Evolutionary conservation across 2,329 filamentous ascomycete species (phyloP).

Genomic region (Biscogniauxia mediterranea): DNA sequence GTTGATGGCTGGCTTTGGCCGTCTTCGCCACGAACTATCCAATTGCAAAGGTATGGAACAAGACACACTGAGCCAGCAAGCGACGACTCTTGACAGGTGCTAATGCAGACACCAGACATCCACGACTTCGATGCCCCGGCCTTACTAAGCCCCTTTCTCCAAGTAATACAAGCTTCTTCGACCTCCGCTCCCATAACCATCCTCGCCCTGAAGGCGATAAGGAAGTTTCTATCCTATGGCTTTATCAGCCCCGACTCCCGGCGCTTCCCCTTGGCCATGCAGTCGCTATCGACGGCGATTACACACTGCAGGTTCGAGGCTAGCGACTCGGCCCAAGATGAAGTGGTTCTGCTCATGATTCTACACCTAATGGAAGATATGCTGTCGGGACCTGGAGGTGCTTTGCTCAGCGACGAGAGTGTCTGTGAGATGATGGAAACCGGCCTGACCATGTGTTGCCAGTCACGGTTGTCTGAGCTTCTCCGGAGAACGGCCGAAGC

Average conservation of each 20-base stretch:
- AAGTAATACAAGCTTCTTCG: conserved; percentile 93
- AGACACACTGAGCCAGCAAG: not conserved
- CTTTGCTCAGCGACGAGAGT: conserved; percentile 94
- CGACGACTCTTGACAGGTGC: conserved; percentile 4
- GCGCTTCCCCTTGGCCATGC: conserved; percentile 89
- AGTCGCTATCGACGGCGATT: conserved; percentile 88
- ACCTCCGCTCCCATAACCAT: conserved; percentile 96
- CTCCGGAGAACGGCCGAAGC: conserved; percentile 90
- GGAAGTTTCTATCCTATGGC: conserved; percentile 95
- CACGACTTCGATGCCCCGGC: conserved; percentile 83
- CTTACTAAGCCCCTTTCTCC: conserved; percentile 88
- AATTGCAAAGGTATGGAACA: conserved; percentile 67
- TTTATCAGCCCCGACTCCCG: conserved; percentile 83
- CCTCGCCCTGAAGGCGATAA: conserved; percentile 86
- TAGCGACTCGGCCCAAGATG: conserved; percentile 89
- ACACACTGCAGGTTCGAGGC: conserved; percentile 98
- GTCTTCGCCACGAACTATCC: conserved; percentile 82
- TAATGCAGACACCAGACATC: conserved; percentile 62
- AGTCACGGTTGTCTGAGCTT: conserved; percentile 86
- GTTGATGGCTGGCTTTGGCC: conserved; percentile 90
- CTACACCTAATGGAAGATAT: conserved; percentile 98
- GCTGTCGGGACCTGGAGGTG: conserved; percentile 88
- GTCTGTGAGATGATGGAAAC: conserved; percentile 99
- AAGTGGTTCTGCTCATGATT: conserved; percentile 92
- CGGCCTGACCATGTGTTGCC: conserved; percentile 94